A percentile compares a stretch with the other conserved stretches of the same genome.
Conservation (phyloP, 306 rosid genomes). For the Macrotyloma uniflorum region DNA sequence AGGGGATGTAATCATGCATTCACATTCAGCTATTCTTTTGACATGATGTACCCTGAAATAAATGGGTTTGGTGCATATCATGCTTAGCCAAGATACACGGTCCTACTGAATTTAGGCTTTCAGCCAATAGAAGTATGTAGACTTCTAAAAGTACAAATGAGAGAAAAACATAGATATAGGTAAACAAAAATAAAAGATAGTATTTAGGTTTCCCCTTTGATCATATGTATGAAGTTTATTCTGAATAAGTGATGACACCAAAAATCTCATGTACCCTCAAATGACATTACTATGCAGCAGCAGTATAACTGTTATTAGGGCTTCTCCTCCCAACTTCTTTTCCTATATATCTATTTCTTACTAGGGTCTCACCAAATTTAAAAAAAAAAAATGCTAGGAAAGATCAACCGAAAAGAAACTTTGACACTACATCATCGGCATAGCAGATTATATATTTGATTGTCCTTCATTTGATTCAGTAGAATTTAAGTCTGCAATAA, state of each 20-base stretch:
- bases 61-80: neutral
- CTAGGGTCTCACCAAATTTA: neutral
- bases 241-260: slow-evolving; percentile 1
- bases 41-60: neutral
- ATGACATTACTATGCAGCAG: slow-evolving; percentile 1
- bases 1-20: neutral
- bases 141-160: neutral
- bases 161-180: neutral
- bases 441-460: neutral
- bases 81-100: slow-evolving; percentile 4
- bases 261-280: neutral
- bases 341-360: neutral
- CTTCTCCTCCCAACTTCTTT: neutral
- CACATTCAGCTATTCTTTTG: neutral
- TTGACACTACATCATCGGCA: neutral
- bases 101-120: slow-evolving; percentile 12
- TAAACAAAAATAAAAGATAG: neutral
- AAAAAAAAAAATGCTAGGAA: neutral
- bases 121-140: neutral
- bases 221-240: slow-evolving; percentile 10
- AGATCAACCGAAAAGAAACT: neutral
- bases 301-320: neutral
- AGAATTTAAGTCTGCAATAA: neutral
- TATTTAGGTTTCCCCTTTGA: neutral
- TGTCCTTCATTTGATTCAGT: slow-evolving; percentile 9